phyloP scores from a whole-genome alignment of 306 rosid species.

The Styphnolobium japonicum region DNA sequence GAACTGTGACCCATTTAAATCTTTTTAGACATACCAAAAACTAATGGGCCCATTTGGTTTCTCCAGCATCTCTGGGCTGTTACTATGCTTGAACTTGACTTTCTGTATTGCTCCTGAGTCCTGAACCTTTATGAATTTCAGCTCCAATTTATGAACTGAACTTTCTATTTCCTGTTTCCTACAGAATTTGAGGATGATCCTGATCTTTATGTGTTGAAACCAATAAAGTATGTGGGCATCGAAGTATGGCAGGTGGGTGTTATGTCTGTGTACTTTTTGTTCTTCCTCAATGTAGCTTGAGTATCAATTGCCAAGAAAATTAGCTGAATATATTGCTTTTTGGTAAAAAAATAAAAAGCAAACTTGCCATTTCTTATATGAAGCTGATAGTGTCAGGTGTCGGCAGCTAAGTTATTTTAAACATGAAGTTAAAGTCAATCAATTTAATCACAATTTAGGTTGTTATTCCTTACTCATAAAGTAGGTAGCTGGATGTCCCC shows the following conservation, averaged over 20 bases:
- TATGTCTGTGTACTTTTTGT: neutral
- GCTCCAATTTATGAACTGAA: neutral
- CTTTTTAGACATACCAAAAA: neutral
- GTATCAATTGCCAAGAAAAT: neutral
- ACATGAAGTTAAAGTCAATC: too few species aligned
- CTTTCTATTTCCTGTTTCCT: conserved; percentile 10
- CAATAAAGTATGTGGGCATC: conserved; percentile 88
- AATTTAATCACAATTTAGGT: too few species aligned
- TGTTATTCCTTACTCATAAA: too few species aligned
- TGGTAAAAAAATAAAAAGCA: too few species aligned
- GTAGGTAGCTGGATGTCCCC: too few species aligned
- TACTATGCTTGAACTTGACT: neutral
- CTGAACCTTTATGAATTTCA: neutral
- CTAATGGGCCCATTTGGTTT: neutral
- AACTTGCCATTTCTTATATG: too few species aligned
- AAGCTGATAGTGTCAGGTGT: too few species aligned
- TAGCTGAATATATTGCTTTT: too few species aligned
- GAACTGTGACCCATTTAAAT: neutral
- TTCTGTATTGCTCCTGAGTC: too few species aligned
- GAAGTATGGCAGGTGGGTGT: conserved; percentile 96
- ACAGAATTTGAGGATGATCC: conserved; percentile 96
- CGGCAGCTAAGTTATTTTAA: too few species aligned
- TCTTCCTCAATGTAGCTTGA: conserved; percentile 1
- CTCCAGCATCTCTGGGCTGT: neutral
- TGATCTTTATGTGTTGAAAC: conserved; percentile 80